Base-by-base conservation (phyloP, 73 alveolate genomes). In the Paramecium bursaria region DNA sequence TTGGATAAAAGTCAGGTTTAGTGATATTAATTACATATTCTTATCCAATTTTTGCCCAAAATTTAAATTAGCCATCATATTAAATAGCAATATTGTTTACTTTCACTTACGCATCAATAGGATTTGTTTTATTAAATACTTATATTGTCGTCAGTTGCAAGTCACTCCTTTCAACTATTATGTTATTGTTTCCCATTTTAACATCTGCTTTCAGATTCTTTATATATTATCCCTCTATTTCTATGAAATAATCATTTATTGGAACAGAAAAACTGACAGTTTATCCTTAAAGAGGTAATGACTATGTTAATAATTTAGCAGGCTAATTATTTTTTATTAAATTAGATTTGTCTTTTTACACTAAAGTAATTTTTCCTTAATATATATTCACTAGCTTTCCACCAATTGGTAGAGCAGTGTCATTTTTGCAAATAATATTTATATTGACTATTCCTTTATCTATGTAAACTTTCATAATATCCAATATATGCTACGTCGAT, bases 361-460 rank as follows among this genome's bases (percentile, higher is more conserved):
- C 19, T 5, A 67, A 9, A 25, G 82, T 67, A 7, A 67, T 42
- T 25, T 21, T 25, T 2, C 50, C 55, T 67, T 67, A 53, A 39
- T 25, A 67, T 7, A 67, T 25, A 67, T 67, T 67, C 19, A 17
- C 21, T 25, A 19, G 33, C 6, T 67, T 5, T 9, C 60, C 82
- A 6, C 60, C 53, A 4, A 67, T 39, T 7, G 82, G 50, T 7
- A 67, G 33, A 21, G 27, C 25, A 17, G 33, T 57, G 13, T 67
- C 19, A 67, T 67, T 67, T 21, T 31, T 53, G 21, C 82, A 67
- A 1, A 33, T 19, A 7, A 67, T 39, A 15, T 31, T 67, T 19
- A 67, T 67, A 19, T 31, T 67, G 3, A 67, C 44, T 35, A 57
- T 67, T 15, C 82, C 53, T 35, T 44, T 67, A 33, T 67, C 55